Percentiles rank a stretch among this genome's conserved stretches.
These are phyloP conservation scores for Botryotinia convoluta DNA, from an alignment of 2,329 filamentous ascomycete genomes.

Conservation along the genomic window DNA sequence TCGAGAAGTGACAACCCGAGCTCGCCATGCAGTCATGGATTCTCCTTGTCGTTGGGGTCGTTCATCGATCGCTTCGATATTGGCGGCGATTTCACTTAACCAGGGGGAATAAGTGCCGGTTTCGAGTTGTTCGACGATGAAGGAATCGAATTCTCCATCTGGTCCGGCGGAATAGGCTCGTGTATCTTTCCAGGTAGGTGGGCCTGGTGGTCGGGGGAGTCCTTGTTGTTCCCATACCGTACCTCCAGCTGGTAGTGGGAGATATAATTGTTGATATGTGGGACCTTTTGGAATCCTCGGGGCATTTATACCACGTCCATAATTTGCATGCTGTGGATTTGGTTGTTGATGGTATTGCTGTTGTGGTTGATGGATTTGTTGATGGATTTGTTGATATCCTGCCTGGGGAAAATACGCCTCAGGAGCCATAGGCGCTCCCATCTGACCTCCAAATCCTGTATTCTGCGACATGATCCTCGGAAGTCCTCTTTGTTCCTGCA, in stretches of 20 bases:
- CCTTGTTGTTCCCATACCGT: neutral
- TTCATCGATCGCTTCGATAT: neutral
- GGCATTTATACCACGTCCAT: too few species aligned
- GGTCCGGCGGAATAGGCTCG: neutral
- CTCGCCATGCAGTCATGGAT: neutral
- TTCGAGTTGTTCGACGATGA: neutral
- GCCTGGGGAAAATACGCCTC: neutral
- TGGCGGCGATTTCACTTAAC: neutral
- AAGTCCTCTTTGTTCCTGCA: neutral
- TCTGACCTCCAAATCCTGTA: neutral
- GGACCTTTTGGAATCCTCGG: neutral
- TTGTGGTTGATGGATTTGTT: neutral
- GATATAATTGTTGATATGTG: neutral
- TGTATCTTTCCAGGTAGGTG: neutral
- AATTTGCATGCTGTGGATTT: neutral
- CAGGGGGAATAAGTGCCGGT: neutral
- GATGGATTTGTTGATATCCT: neutral
- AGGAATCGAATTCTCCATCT: neutral
- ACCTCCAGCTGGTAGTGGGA: neutral
- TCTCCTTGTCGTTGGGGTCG: neutral
- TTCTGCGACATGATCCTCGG: neutral
- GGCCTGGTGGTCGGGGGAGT: neutral
- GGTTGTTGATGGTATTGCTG: neutral
- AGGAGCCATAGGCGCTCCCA: neutral
- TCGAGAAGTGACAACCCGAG: neutral